These are phyloP conservation scores for Linnemannia schmuckeri DNA, from an alignment of 192 early-diverging fungal species.

Conservation along the genomic window DNA sequence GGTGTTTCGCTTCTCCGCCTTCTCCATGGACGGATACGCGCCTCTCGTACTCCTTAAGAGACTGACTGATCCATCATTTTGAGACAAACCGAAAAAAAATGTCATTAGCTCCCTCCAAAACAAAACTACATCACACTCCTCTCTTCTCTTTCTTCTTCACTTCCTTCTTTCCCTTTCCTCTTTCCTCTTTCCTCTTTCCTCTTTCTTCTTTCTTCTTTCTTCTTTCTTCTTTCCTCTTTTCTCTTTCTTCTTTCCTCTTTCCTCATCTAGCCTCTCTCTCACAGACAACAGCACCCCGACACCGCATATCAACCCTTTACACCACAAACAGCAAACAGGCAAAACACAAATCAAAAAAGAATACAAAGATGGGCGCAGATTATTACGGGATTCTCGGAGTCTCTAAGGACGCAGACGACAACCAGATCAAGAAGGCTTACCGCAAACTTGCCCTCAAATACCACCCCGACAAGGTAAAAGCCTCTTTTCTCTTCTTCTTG, in stretches of 20 bases:
- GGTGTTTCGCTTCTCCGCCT: too few species aligned
- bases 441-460: constrained; percentile 66
- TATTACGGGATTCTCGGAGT: constrained; percentile 95
- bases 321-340: not conserved
- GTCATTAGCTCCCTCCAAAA: not conserved
- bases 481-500: not conserved
- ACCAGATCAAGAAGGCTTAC: constrained; percentile 86
- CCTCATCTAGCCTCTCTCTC: not conserved
- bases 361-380: constrained; percentile 84
- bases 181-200: not conserved
- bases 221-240: not conserved
- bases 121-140: not conserved
- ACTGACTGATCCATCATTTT: not conserved
- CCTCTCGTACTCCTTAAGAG: not conserved
- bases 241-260: not conserved
- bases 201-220: not conserved
- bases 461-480: constrained; percentile 59
- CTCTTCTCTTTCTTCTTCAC: not conserved
- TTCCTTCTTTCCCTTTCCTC: not conserved
- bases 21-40: not conserved
- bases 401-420: constrained; percentile 80
- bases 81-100: not conserved
- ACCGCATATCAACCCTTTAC: not conserved
- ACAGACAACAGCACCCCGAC: too few species aligned
- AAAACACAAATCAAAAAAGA: not conserved